phyloP scores from a whole-genome alignment of 768 basidiomycete genomes.

The Amanita subjunquillea region DNA sequence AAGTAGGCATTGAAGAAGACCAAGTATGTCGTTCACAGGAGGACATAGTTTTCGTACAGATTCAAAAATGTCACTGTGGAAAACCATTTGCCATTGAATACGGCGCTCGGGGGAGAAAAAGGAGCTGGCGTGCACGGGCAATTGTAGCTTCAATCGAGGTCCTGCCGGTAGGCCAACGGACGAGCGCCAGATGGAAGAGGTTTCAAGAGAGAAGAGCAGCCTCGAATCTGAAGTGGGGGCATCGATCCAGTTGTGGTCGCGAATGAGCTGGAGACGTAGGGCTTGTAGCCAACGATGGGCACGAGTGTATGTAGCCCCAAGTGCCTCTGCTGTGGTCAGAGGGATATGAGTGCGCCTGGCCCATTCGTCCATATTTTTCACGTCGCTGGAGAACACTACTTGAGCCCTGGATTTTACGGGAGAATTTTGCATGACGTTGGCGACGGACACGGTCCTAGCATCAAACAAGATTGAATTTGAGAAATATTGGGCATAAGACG shows the following conservation, averaged over 20 bases:
- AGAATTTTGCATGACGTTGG: constrained; percentile 17
- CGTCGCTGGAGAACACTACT: constrained; percentile 71
- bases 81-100: constrained; percentile 87
- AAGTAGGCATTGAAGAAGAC: constrained; percentile 61
- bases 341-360: constrained; percentile 70
- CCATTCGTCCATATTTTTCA: constrained; percentile 79
- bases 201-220: constrained; percentile 74
- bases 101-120: constrained; percentile 81
- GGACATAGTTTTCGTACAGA: constrained; percentile 57
- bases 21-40: constrained; percentile 61
- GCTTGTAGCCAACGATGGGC: constrained; percentile 68
- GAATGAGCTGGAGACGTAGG: constrained; percentile 54
- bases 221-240: constrained; percentile 47
- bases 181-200: constrained; percentile 70
- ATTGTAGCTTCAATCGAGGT: constrained; percentile 60
- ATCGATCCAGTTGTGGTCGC: constrained; percentile 63
- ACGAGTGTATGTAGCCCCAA: constrained; percentile 72
- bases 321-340: constrained; percentile 72
- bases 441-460: background rate
- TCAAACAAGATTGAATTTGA: constrained; percentile 1
- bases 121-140: constrained; percentile 71
- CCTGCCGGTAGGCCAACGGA: constrained; percentile 67
- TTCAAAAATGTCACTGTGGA: constrained; percentile 69
- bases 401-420: constrained; percentile 27
- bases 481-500: background rate